Percentiles rank a stretch among this genome's conserved stretches.
Conservation (phyloP, 257 asterid genomes). For the Jacaranda mimosifolia region DNA sequence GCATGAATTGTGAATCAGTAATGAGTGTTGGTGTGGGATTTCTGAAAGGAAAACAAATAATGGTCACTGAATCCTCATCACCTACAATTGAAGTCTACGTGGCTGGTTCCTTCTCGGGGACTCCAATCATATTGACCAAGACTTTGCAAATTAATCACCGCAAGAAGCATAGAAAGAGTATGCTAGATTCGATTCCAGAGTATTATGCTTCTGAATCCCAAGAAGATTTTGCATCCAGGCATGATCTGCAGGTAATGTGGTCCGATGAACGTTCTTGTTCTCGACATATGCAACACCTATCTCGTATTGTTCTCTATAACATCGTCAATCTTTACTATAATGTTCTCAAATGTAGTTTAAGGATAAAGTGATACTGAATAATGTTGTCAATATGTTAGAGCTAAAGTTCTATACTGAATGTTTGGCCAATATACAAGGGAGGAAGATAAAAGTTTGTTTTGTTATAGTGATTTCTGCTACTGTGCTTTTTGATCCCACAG, state of each 20-base stretch:
- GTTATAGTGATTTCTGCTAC: too few relatives aligned
- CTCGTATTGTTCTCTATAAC: not conserved
- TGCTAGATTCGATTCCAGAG: slow-evolving; percentile 78
- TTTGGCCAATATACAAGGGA: too few relatives aligned
- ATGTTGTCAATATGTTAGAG: not conserved
- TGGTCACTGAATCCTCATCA: slow-evolving; percentile 53
- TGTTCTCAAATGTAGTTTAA: not conserved
- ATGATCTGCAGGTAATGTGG: slow-evolving; percentile 69
- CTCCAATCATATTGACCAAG: slow-evolving; percentile 83
- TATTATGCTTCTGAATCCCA: slow-evolving; percentile 52
- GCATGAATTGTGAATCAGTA: slow-evolving; percentile 75
- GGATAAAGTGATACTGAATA: not conserved
- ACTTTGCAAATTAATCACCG: slow-evolving; percentile 66
- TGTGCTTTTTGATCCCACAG: too few relatives aligned
- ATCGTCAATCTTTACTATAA: not conserved
- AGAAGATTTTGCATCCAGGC: slow-evolving; percentile 52
- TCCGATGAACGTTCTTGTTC: not conserved
- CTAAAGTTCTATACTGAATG: slow-evolving; percentile 33
- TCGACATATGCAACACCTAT: not conserved
- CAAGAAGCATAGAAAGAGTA: slow-evolving; percentile 68
- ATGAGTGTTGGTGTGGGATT: slow-evolving; percentile 62
- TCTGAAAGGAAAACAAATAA: slow-evolving; percentile 67
- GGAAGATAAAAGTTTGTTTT: too few relatives aligned
- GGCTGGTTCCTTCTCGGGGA: slow-evolving; percentile 82
- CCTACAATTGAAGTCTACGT: slow-evolving; percentile 87